A percentile compares a stretch with the other conserved stretches of the same genome.
phyloP scores from a whole-genome alignment of 306 rosid species.

The Trichosanthes truncata region DNA sequence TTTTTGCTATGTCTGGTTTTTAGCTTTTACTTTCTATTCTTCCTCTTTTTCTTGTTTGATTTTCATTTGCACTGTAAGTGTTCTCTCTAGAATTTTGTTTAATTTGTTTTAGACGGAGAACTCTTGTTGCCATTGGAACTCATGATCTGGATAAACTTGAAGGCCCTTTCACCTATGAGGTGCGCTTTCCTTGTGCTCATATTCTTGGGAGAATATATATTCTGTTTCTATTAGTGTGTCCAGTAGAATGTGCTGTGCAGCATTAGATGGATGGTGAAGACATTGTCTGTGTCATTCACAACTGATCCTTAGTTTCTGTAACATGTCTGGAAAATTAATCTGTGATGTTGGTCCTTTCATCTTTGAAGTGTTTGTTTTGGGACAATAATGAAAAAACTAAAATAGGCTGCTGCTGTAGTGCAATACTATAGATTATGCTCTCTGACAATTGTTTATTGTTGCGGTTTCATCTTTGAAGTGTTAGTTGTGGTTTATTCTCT shows the following conservation, averaged over 20 bases:
- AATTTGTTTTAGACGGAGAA: slow-evolving; percentile 55
- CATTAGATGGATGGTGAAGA: neutral
- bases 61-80: neutral
- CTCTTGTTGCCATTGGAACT: slow-evolving; percentile 95
- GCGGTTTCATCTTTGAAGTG: neutral
- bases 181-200: slow-evolving; percentile 18
- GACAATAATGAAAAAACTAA: neutral
- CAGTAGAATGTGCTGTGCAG: neutral
- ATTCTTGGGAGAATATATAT: neutral
- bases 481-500: neutral
- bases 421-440: neutral
- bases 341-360: neutral
- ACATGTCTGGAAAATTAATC: neutral
- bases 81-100: neutral
- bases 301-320: neutral
- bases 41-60: neutral
- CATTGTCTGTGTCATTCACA: neutral
- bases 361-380: neutral
- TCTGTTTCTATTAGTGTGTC: neutral
- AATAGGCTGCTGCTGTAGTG: neutral
- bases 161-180: slow-evolving; percentile 92
- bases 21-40: neutral
- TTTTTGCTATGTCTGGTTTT: neutral
- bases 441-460: neutral
- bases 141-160: slow-evolving; percentile 83